Conservation (phyloP, 2,329 filamentous ascomycete species). For the Pseudogymnoascus sp. region DNA sequence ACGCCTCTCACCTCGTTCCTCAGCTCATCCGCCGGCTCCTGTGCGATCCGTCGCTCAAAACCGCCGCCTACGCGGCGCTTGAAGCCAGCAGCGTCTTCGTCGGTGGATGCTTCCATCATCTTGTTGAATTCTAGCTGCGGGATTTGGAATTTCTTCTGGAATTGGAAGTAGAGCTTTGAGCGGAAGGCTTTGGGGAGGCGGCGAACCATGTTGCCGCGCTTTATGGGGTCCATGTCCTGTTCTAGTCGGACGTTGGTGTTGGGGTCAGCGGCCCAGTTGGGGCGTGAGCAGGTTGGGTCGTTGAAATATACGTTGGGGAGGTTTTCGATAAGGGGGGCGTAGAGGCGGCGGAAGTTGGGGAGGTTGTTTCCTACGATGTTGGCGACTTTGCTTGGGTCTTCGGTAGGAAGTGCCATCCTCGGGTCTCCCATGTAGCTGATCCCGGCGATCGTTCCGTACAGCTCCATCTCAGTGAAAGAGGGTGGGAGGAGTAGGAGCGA, state of each 20-base stretch:
- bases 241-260: conserved; percentile 58
- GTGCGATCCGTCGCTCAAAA: conserved; percentile 80
- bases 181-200: conserved; percentile 82
- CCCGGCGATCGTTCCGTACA: conserved; percentile 86
- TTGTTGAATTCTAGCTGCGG: conserved; percentile 73
- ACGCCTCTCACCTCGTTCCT: conserved; percentile 62
- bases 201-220: conserved; percentile 92
- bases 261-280: conserved; percentile 56
- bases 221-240: conserved; percentile 89
- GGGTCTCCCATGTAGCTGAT: conserved; percentile 94
- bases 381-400: conserved; percentile 83
- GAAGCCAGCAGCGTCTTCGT: conserved; percentile 59
- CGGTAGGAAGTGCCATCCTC: conserved; percentile 85
- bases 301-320: conserved; percentile 80
- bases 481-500: conserved; percentile 79
- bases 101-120: conserved; percentile 70
- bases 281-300: conserved; percentile 50
- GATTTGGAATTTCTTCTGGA: conserved; percentile 83
- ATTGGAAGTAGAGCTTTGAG: conserved; percentile 85
- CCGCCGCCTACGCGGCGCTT: conserved; percentile 68
- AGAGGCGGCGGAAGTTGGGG: conserved; percentile 82
- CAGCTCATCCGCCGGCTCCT: conserved; percentile 59
- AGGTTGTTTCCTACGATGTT: conserved; percentile 94
- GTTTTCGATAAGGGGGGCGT: conserved; percentile 80
- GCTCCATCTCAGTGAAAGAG: conserved; percentile 74